These are phyloP conservation scores for Lachnellula suecica DNA, from an alignment of 2,329 filamentous ascomycete genomes.

Conservation along the genomic window DNA sequence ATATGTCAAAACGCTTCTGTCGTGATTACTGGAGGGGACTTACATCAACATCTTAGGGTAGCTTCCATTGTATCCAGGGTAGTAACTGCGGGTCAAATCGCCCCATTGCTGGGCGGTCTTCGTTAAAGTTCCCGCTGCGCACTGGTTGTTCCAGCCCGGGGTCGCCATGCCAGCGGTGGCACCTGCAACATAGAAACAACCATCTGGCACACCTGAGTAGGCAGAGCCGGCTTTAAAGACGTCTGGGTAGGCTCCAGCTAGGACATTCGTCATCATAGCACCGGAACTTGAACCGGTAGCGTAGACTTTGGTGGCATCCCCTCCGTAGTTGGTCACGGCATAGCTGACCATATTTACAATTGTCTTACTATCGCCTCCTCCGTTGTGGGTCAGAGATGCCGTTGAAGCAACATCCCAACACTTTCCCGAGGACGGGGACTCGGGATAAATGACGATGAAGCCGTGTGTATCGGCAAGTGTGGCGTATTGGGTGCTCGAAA, in stretches of 20 bases:
- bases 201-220: conserved; percentile 44
- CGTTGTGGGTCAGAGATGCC: conserved; percentile 47
- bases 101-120: conserved; percentile 47
- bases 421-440: conserved; percentile 46
- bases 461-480: conserved; percentile 50
- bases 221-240: conserved; percentile 43
- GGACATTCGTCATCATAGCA: conserved; percentile 50
- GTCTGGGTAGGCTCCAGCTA: conserved; percentile 47
- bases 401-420: conserved; percentile 60
- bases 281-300: conserved; percentile 48
- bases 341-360: conserved; percentile 59
- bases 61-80: conserved; percentile 37
- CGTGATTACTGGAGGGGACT: conserved; percentile 23
- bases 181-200: conserved; percentile 39
- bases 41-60: conserved; percentile 38
- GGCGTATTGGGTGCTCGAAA: conserved; percentile 42
- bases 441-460: conserved; percentile 59
- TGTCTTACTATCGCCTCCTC: conserved; percentile 52
- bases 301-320: conserved; percentile 49
- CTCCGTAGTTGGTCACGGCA: conserved; percentile 48
- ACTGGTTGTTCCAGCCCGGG: conserved; percentile 53
- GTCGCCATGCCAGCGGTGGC: conserved; percentile 44
- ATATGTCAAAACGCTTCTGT: conserved; percentile 33
- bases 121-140: conserved; percentile 35
- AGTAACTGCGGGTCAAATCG: conserved; percentile 41